Percentiles rank a stretch among this genome's conserved stretches.
Conservation (phyloP, 192 early-diverging fungal species). For the Rhizophagus prolifer region DNA sequence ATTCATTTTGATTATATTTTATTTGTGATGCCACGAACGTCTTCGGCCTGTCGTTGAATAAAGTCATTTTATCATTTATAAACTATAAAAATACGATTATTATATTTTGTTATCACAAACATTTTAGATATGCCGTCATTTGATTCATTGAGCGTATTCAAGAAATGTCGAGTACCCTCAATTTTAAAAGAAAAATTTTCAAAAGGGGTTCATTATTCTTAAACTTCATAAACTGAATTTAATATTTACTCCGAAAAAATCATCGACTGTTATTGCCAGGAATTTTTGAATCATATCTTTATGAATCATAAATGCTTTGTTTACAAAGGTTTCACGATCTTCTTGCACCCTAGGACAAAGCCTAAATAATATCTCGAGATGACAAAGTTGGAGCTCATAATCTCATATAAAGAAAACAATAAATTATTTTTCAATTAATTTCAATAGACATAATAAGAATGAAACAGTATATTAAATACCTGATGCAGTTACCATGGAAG, state of each 20-base stretch:
- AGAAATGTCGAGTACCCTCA: slow-evolving; percentile 6
- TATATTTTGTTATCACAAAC: neutral
- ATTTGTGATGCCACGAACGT: slow-evolving; percentile 1
- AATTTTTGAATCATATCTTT: slow-evolving; percentile 3
- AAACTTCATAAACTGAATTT: neutral
- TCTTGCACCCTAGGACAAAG: slow-evolving; percentile 20
- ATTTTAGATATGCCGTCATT: slow-evolving; percentile 16
- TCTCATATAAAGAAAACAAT: neutral
- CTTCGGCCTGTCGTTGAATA: neutral
- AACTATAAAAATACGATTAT: neutral
- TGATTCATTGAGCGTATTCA: slow-evolving; percentile 4
- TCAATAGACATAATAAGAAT: neutral
- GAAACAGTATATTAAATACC: neutral
- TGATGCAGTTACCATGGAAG: slow-evolving; percentile 10
- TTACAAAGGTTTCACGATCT: slow-evolving; percentile 22
- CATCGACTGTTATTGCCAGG: slow-evolving; percentile 5
- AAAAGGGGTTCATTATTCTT: neutral
- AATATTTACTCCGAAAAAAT: slow-evolving; percentile 14
- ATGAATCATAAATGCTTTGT: slow-evolving; percentile 3
- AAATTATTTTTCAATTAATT: neutral
- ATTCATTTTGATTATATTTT: slow-evolving; percentile 18
- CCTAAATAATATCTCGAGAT: slow-evolving; percentile 18
- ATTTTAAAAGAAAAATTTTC: neutral
- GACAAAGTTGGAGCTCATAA: slow-evolving; percentile 24
- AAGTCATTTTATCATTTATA: neutral